Conservation (phyloP, 345 rosid genomes). For the Firmiana major region DNA sequence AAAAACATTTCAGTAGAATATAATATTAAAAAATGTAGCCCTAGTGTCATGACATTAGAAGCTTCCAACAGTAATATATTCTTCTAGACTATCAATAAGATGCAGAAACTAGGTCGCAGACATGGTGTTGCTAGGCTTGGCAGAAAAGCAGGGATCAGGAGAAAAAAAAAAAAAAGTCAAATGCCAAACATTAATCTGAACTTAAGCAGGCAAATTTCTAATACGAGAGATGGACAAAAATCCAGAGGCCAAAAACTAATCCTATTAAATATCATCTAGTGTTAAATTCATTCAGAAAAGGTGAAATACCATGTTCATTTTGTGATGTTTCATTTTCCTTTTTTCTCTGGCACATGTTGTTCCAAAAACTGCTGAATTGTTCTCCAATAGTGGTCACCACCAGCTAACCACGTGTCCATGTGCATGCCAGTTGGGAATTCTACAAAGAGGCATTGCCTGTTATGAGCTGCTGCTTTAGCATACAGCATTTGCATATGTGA, state of each 20-base stretch:
- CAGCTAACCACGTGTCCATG: constrained; percentile 96
- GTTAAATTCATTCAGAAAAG: background rate
- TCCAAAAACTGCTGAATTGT: constrained; percentile 57
- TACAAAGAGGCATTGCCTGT: constrained; percentile 61
- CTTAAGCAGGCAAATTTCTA: background rate
- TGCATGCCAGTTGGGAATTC: constrained; percentile 97
- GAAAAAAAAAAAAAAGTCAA: background rate
- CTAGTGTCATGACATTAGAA: background rate
- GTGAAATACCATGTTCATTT: constrained; percentile 29
- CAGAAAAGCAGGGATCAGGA: background rate
- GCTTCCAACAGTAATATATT: background rate
- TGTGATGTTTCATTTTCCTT: constrained; percentile 29
- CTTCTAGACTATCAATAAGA: background rate
- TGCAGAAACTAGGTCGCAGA: background rate
- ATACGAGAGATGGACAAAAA: background rate
- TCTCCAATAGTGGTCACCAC: constrained; percentile 89
- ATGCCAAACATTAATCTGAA: background rate
- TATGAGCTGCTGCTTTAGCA: constrained; percentile 83
- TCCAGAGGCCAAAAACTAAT: background rate
- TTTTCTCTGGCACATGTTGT: constrained; percentile 48
- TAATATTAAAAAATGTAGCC: background rate
- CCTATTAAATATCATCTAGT: background rate
- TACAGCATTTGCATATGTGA: constrained; percentile 87
- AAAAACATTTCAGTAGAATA: background rate
- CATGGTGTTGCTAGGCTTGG: background rate